Evolutionary conservation across 805 yeast genomes (phyloP).

Genomic region (Cyberlindnera suaveolens): DNA sequence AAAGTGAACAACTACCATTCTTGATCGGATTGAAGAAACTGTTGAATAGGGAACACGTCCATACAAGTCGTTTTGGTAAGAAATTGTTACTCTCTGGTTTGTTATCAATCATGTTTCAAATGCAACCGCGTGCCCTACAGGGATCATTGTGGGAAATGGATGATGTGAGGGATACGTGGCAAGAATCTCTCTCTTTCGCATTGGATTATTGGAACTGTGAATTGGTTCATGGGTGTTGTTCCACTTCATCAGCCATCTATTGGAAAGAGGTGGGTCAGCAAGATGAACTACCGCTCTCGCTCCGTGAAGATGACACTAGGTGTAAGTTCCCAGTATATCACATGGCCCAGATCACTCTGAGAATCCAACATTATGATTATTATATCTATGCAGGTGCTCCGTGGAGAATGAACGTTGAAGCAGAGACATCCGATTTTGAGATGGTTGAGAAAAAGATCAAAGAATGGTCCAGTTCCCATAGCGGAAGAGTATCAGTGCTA

Average conservation of each 20-base stretch:
- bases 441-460: constrained; percentile 42
- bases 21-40: constrained; percentile 51
- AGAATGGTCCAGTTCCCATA: constrained; percentile 43
- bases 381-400: constrained; percentile 81
- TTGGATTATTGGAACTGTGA: constrained; percentile 64
- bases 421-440: constrained; percentile 44
- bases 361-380: constrained; percentile 71
- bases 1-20: constrained; percentile 36
- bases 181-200: constrained; percentile 62
- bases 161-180: constrained; percentile 48
- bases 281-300: constrained; percentile 15
- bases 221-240: constrained; percentile 29
- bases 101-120: constrained; percentile 59
- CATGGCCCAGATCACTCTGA: constrained; percentile 64
- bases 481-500: constrained; percentile 47
- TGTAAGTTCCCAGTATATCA: constrained; percentile 68
- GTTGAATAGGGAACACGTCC: constrained; percentile 42
- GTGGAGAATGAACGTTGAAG: constrained; percentile 64
- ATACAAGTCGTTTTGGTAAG: constrained; percentile 54
- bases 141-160: constrained; percentile 41
- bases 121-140: constrained; percentile 68
- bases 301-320: constrained; percentile 33
- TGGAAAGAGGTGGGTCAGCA: constrained; percentile 14
- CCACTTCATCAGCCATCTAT: constrained; percentile 17
- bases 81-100: constrained; percentile 63